Conservation (phyloP, 2,329 filamentous ascomycete species). For the Sporothrix curviconia region DNA sequence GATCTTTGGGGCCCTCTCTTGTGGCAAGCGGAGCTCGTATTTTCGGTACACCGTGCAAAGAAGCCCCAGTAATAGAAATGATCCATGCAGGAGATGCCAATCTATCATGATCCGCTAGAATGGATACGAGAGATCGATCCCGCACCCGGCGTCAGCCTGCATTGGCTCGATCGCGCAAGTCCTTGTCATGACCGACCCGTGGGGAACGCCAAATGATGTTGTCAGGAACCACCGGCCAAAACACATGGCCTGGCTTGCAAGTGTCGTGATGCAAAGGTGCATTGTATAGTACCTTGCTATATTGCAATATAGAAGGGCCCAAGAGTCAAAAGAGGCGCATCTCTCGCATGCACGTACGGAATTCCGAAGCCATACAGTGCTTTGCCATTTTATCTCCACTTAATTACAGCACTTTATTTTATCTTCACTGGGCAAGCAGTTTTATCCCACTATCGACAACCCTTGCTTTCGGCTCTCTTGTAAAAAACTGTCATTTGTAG, state of each 20-base stretch:
- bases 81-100: background rate
- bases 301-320: background rate
- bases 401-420: too few species aligned
- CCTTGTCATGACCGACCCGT: too few species aligned
- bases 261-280: background rate
- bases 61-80: background rate
- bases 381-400: too few species aligned
- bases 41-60: background rate
- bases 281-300: background rate
- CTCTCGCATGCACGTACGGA: conserved; percentile 19
- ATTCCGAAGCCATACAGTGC: conserved; percentile 18
- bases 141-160: background rate
- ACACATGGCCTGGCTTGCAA: background rate
- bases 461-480: too few species aligned
- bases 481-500: too few species aligned
- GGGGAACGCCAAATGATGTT: too few species aligned
- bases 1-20: background rate
- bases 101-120: background rate
- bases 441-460: too few species aligned
- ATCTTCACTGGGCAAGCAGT: too few species aligned
- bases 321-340: background rate
- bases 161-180: background rate
- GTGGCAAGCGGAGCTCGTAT: background rate
- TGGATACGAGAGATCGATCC: background rate
- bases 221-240: background rate